Percentiles rank a stretch among this genome's conserved stretches.
These are phyloP conservation scores for Leccinum olivaceopallidum DNA, from an alignment of 768 basidiomycete species.

Conservation along the genomic window DNA sequence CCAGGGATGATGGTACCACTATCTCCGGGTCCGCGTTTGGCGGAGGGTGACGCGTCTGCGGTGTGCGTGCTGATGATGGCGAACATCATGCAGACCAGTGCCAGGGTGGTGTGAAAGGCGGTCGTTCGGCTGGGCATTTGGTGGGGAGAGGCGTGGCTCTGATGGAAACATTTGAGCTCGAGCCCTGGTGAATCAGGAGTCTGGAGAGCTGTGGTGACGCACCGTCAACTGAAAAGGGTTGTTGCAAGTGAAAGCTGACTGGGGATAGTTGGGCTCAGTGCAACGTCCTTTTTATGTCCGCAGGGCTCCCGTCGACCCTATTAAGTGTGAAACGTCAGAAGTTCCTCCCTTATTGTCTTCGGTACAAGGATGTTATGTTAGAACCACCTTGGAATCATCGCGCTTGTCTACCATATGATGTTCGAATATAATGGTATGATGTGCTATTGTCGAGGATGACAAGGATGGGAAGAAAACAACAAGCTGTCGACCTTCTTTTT, in stretches of 20 bases:
- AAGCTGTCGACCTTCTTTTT: too few species aligned
- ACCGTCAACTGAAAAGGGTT: neutral
- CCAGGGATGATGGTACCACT: neutral
- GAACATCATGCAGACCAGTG: constrained; percentile 2
- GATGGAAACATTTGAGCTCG: neutral
- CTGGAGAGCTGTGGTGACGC: neutral
- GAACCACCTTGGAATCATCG: neutral
- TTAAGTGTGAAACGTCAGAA: too few species aligned
- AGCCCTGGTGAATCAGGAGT: neutral
- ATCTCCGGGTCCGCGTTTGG: neutral
- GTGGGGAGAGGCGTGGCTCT: neutral
- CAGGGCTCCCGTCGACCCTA: neutral
- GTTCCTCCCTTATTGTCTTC: neutral
- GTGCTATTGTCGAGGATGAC: too few species aligned
- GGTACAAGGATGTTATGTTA: neutral
- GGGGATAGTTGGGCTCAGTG: neutral
- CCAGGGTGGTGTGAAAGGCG: neutral
- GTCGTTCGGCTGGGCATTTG: neutral
- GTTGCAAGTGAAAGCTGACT: neutral
- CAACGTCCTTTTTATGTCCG: neutral
- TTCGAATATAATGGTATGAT: too few species aligned
- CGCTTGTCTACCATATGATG: too few species aligned
- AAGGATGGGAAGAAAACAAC: too few species aligned
- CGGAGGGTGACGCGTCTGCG: neutral
- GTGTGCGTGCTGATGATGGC: neutral